Base-by-base conservation (phyloP, 2,329 filamentous ascomycete species). In the Corinectria fuckeliana region DNA sequence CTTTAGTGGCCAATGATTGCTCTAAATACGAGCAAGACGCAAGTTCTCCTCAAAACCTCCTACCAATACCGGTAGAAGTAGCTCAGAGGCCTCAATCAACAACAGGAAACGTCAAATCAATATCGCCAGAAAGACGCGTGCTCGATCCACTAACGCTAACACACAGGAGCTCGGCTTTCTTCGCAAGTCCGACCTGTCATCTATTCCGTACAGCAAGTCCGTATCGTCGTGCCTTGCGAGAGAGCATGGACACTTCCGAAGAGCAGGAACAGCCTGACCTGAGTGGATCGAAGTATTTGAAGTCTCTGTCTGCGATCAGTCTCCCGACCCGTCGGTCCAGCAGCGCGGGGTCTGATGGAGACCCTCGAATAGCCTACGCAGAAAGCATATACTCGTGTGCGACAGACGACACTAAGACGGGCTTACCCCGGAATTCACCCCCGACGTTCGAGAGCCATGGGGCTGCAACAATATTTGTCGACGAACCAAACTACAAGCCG, bases 181-280 rank as follows among this genome's bases (percentile, higher is more conserved):
- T 84, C 63, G 81, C 79, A 1, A 86, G 83, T 42, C 80, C 81
- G 2, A 73, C 77, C 1, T 79, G 78, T 14, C 80, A 84, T 59
- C 72, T 85, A 1, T 85, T 86, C 60, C 78, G 83, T 25, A 82
- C 82, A 1, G 75, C 78, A 23, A 88, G 84, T 53, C 84, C 85
- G 0, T 88, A 83, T 63, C 80, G 85, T 3, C 80, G 80, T 23
- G 81, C 80, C 2, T 67, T 88, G 28, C 79, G 77, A 42, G 77
- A 79, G 49, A 81, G 73, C 2, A 84, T 84, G 65, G 74, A 75
- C 55, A 68, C 74, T 7, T 74, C 74, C 14, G 67, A 77, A 7
- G 69, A 72, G 14, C 61, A 60, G 2, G 62, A 70, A 5, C 57
- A 65, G 3, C 56, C 58, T 0, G 70, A 62, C 5, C 70, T 71